Percentiles rank a stretch among this genome's conserved stretches.
Conservation (phyloP, 306 rosid genomes). For the Pachyrhizus erosus region DNA sequence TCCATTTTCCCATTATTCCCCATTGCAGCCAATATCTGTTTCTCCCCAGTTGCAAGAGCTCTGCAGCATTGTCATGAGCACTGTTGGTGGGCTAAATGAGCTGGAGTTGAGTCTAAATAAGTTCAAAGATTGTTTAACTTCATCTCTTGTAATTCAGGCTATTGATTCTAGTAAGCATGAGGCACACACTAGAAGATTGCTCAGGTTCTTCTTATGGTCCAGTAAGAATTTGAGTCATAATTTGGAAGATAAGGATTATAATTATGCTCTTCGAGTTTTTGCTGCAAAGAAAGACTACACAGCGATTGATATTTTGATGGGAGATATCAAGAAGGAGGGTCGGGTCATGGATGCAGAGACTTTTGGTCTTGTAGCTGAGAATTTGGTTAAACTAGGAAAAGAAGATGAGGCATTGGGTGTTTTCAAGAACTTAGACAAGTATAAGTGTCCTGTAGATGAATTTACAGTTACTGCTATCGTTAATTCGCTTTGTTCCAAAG, state of each 20-base stretch:
- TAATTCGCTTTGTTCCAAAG: slow-evolving; percentile 73
- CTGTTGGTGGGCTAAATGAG: slow-evolving; percentile 80
- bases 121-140: slow-evolving; percentile 51
- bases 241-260: slow-evolving; percentile 73
- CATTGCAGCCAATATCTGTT: slow-evolving; percentile 37
- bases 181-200: slow-evolving; percentile 75
- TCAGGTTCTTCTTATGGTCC: slow-evolving; percentile 88
- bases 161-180: slow-evolving; percentile 72
- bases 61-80: slow-evolving; percentile 51
- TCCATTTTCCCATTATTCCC: slow-evolving; percentile 45
- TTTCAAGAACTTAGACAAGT: slow-evolving; percentile 75
- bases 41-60: slow-evolving; percentile 57
- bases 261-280: slow-evolving; percentile 67
- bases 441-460: slow-evolving; percentile 66
- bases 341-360: slow-evolving; percentile 74
- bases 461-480: slow-evolving; percentile 69
- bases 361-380: slow-evolving; percentile 65
- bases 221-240: slow-evolving; percentile 56
- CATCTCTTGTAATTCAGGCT: slow-evolving; percentile 67
- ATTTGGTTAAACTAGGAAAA: slow-evolving; percentile 66
- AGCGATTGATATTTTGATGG: slow-evolving; percentile 67
- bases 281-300: slow-evolving; percentile 75
- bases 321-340: slow-evolving; percentile 68
- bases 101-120: slow-evolving; percentile 62
- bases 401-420: slow-evolving; percentile 85